Evolutionary conservation across 2,329 filamentous ascomycete genomes (phyloP).

Genomic region (Monosporascus sp.): DNA sequence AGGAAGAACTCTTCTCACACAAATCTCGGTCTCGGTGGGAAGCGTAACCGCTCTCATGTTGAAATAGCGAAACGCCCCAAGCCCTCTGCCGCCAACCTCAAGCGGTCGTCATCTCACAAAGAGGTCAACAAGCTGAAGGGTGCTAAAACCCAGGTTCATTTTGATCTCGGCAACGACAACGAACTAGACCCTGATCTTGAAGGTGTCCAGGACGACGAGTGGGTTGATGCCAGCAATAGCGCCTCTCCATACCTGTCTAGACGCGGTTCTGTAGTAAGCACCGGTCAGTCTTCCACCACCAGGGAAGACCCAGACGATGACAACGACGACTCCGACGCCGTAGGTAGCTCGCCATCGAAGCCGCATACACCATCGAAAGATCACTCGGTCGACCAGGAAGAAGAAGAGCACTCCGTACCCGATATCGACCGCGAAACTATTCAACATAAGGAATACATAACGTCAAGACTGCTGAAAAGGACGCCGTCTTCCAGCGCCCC

Average conservation of each 20-base stretch:
- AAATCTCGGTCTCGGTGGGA: slow-evolving; percentile 35
- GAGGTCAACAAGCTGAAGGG: slow-evolving; percentile 40
- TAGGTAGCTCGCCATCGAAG: slow-evolving; percentile 17
- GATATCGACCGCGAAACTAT: slow-evolving; percentile 36
- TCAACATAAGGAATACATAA: slow-evolving; percentile 61
- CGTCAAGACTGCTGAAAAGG: slow-evolving; percentile 61
- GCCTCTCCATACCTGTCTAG: slow-evolving; percentile 55
- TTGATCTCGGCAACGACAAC: slow-evolving; percentile 53
- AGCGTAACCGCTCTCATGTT: slow-evolving; percentile 56
- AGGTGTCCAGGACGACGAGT: slow-evolving; percentile 50
- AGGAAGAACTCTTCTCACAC: slow-evolving; percentile 52
- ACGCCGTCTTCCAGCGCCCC: slow-evolving; percentile 57
- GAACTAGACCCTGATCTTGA: slow-evolving; percentile 25
- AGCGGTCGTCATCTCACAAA: slow-evolving; percentile 48
- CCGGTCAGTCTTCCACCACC: slow-evolving; percentile 41
- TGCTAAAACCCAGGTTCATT: slow-evolving; percentile 53
- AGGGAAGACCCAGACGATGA: slow-evolving; percentile 19
- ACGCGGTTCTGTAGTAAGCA: slow-evolving; percentile 45
- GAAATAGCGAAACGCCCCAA: slow-evolving; percentile 50
- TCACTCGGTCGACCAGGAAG: slow-evolving; percentile 3
- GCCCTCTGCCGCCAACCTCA: slow-evolving; percentile 44
- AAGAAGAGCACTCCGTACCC: not conserved
- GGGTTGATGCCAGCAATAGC: slow-evolving; percentile 62
- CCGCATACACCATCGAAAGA: slow-evolving; percentile 26
- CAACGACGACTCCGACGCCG: not conserved